Evolutionary conservation across 176 grass and related monocot species (phyloP).

Genomic region (Avena atlantica): DNA sequence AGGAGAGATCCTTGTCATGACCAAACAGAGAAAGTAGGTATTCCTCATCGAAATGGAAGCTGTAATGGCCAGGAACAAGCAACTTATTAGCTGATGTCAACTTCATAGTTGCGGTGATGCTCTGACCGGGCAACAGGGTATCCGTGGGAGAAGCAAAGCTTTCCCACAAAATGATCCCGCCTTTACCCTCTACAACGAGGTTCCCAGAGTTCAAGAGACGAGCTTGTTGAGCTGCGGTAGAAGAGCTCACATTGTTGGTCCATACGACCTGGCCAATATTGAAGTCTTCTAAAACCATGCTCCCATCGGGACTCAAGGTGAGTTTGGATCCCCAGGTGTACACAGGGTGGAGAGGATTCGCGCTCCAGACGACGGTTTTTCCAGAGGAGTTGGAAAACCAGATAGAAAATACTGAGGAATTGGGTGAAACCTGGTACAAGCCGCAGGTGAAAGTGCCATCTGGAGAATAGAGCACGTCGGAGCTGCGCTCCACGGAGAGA

Average conservation of each 20-base stretch:
- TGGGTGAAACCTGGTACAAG: conserved; percentile 33
- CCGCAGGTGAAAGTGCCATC: conserved; percentile 46
- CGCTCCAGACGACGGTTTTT: conserved; percentile 32
- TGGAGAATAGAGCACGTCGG: conserved; percentile 25
- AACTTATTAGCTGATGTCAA: conserved; percentile 46
- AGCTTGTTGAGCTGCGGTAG: neutral
- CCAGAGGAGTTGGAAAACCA: conserved; percentile 34
- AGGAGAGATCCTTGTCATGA: conserved; percentile 39
- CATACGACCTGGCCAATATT: conserved; percentile 35
- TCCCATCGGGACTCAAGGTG: conserved; percentile 17
- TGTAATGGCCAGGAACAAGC: conserved; percentile 47
- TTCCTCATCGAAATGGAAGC: conserved; percentile 56
- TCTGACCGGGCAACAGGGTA: conserved; percentile 53
- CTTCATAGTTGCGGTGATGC: conserved; percentile 30
- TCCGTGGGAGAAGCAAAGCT: conserved; percentile 53
- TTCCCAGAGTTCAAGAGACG: conserved; percentile 35
- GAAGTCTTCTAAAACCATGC: conserved; percentile 41
- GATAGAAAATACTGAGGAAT: conserved; percentile 44
- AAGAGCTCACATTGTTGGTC: conserved; percentile 38
- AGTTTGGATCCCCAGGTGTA: conserved; percentile 40
- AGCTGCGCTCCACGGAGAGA: conserved; percentile 23
- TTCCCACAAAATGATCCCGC: conserved; percentile 38
- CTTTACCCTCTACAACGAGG: conserved; percentile 43
- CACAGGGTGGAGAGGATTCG: conserved; percentile 41
- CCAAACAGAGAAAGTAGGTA: conserved; percentile 48